Evolutionary conservation across 176 grass and related monocot genomes (phyloP).

Genomic region (Pontederia crassipes): DNA sequence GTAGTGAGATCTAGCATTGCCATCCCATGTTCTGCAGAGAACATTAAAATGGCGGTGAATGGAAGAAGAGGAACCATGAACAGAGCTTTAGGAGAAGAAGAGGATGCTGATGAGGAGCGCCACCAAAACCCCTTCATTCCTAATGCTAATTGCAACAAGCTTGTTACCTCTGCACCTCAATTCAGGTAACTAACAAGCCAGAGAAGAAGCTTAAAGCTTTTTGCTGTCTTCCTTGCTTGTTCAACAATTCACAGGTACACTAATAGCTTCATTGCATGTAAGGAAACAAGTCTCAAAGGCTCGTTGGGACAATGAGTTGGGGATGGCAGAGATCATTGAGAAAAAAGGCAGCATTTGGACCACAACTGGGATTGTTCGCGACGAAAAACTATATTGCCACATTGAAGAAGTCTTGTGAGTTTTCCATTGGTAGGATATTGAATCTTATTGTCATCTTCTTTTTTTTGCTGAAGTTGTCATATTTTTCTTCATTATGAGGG

Average conservation of each 20-base stretch:
- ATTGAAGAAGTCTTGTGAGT: constrained; percentile 78
- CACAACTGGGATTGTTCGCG: constrained; percentile 44
- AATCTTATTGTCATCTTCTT: too few relatives aligned
- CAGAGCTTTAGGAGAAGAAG: background rate
- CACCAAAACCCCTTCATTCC: constrained; percentile 44
- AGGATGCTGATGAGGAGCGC: constrained; percentile 40
- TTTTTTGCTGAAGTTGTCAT: too few relatives aligned
- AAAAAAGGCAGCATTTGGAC: constrained; percentile 73
- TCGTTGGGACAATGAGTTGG: constrained; percentile 53
- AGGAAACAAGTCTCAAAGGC: constrained; percentile 55
- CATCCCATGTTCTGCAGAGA: too few relatives aligned
- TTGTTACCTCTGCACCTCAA: constrained; percentile 20
- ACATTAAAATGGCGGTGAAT: too few relatives aligned
- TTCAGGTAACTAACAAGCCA: constrained; percentile 20
- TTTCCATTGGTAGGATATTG: background rate
- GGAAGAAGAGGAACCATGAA: background rate
- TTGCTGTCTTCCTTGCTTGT: background rate
- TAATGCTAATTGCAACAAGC: background rate
- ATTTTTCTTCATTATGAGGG: too few relatives aligned
- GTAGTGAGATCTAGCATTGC: too few relatives aligned
- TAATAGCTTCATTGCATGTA: background rate
- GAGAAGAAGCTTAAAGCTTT: background rate
- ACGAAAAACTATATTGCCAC: constrained; percentile 56
- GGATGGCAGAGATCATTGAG: constrained; percentile 58
- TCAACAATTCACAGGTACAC: background rate